Base-by-base conservation (phyloP, 371 early-diverging fungal species). In the Lichtheimia ornata region DNA sequence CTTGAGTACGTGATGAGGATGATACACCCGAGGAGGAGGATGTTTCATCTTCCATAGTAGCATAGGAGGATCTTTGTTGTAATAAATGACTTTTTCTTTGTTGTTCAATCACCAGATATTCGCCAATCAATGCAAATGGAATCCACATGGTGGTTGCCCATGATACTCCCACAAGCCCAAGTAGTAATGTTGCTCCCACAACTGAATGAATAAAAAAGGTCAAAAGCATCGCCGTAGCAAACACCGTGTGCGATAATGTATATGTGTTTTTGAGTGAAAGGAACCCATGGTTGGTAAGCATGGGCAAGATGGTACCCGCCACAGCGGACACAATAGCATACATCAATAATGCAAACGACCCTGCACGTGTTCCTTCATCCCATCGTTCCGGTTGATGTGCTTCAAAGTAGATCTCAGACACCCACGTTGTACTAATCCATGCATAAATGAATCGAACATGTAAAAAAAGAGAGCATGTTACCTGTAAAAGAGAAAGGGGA, bases 141-240 rank as follows among this genome's bases (percentile, higher is more conserved):
- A 89, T 82, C 92, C 92, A 93, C 61, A 84, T 69, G 7, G 83
- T 79, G 9, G 87, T 76, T 2, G 87, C 92, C 91, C 91, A 93
- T 1, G 90, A 78, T 14, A 91, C 74, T 25, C 92, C 92, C 66
- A 84, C 69, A 2, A 79, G 44, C 1, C 88, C 81, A 45, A 92
- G 76, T 5, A 91, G 58, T 0, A 69, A 40, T 0, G 86, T 87
- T 4, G 91, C 89, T 0, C 74, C 71, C 17, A 64, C 63, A 0
- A 86, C 73, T 4, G 70, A 68, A 7, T 70, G 56, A 9, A 88
- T 84, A 51, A 76, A 79, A 49, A 73, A 69, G 0, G 91, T 83
- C 12, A 75, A 69, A 0, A 83, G 61, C 74, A 89, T 73, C 4
- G 84, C 70, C n/a, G 62, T 44, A 7, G 82, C 86, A 57, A 87